Conservation (phyloP, 768 basidiomycete species). For the Gloeostereum incarnatum region DNA sequence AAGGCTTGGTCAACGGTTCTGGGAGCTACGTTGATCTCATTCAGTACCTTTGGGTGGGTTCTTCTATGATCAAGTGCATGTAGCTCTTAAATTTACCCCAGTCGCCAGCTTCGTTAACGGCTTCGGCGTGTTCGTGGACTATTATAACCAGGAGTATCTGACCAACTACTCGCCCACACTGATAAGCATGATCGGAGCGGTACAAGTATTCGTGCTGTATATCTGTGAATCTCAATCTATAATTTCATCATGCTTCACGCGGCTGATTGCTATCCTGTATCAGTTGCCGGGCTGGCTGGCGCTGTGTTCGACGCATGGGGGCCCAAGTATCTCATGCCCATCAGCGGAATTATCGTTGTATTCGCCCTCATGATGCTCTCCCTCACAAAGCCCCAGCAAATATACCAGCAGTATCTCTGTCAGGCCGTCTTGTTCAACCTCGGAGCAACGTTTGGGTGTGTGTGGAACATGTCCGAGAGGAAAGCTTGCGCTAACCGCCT, state of each 20-base stretch:
- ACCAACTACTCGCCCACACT: constrained; percentile 17
- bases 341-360: constrained; percentile 13
- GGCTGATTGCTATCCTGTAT: background rate
- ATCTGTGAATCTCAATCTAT: constrained; percentile 6
- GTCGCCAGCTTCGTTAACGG: constrained; percentile 16
- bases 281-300: constrained; percentile 13
- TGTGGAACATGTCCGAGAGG: too few species aligned
- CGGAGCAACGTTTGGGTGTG: constrained; percentile 12
- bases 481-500: too few species aligned
- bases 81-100: background rate
- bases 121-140: constrained; percentile 25
- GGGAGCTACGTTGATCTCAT: constrained; percentile 9
- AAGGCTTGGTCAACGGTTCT: constrained; percentile 14
- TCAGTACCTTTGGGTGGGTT: constrained; percentile 14
- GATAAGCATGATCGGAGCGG: constrained; percentile 19
- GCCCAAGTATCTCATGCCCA: constrained; percentile 14
- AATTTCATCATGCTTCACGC: background rate
- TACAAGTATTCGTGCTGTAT: constrained; percentile 18
- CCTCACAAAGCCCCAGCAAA: constrained; percentile 15
- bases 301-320: constrained; percentile 15
- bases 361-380: constrained; percentile 17
- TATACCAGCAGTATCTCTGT: constrained; percentile 18
- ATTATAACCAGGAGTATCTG: constrained; percentile 17
- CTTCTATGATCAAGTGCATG: background rate
- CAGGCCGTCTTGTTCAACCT: constrained; percentile 15